A percentile compares a stretch with the other conserved stretches of the same genome.
These are phyloP conservation scores for Hymenoscyphus infarciens DNA, from an alignment of 2,329 filamentous ascomycete genomes.

Conservation along the genomic window DNA sequence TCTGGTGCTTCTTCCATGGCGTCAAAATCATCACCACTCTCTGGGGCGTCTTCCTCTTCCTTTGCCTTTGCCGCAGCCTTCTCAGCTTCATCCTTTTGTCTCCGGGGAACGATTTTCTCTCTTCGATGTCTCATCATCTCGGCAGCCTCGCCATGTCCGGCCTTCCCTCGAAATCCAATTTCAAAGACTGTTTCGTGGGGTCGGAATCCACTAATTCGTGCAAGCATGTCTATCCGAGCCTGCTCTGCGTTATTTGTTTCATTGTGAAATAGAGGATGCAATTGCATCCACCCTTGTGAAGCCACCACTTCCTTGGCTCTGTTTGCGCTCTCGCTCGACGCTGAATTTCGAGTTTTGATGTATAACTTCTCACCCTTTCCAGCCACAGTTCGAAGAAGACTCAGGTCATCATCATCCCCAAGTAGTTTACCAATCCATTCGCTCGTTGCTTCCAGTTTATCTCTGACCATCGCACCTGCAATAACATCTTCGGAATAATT, in stretches of 20 bases:
- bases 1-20: constrained; percentile 26
- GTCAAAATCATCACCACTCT: constrained; percentile 27
- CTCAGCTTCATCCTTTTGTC: constrained; percentile 40
- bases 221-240: constrained; percentile 80
- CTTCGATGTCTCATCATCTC: constrained; percentile 73
- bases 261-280: constrained; percentile 78
- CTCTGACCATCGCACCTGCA: constrained; percentile 70
- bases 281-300: constrained; percentile 65
- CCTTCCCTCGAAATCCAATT: constrained; percentile 70
- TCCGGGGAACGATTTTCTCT: constrained; percentile 62
- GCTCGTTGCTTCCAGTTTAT: constrained; percentile 68
- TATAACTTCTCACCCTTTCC: constrained; percentile 92
- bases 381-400: constrained; percentile 67
- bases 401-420: constrained; percentile 70
- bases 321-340: constrained; percentile 86
- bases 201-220: constrained; percentile 81
- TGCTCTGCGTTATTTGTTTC: constrained; percentile 63
- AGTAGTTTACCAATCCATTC: constrained; percentile 84
- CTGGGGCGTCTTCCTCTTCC: constrained; percentile 24
- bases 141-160: constrained; percentile 58
- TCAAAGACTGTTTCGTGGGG: constrained; percentile 97
- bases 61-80: constrained; percentile 37
- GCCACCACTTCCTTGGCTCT: constrained; percentile 74
- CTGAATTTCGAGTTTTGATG: constrained; percentile 81
- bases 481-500: constrained; percentile 83